Evolutionary conservation across 2,329 filamentous ascomycete genomes (phyloP).

Genomic region (Blastomyces gilchristii): DNA sequence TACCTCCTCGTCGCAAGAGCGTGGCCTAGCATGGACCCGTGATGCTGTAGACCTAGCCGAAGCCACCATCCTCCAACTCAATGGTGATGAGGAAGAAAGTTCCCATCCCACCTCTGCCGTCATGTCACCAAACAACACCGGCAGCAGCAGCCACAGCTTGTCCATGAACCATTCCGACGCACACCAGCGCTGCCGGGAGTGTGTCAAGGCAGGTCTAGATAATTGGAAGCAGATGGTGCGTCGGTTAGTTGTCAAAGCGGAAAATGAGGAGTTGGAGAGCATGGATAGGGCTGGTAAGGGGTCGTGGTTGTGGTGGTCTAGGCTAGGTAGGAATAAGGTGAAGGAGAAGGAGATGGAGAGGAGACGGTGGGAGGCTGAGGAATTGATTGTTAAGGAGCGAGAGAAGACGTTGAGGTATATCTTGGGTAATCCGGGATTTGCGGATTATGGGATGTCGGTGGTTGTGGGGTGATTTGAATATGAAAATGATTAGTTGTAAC

Average conservation of each 20-base stretch:
- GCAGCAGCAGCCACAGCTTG: slow-evolving; percentile 4
- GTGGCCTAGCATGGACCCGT: slow-evolving; percentile 79
- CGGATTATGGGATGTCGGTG: slow-evolving; percentile 4
- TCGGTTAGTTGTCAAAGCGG: slow-evolving; percentile 43
- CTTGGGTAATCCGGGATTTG: slow-evolving; percentile 9
- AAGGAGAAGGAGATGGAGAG: slow-evolving; percentile 24
- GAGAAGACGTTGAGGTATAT: slow-evolving; percentile 19
- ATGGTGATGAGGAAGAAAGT: slow-evolving; percentile 18
- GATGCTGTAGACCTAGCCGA: slow-evolving; percentile 77
- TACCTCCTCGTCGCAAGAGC: slow-evolving; percentile 53
- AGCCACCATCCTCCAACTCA: slow-evolving; percentile 41
- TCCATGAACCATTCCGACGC: slow-evolving; percentile 27
- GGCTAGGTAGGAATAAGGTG: slow-evolving; percentile 22
- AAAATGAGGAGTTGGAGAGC: slow-evolving; percentile 28
- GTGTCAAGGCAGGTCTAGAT: slow-evolving; percentile 61
- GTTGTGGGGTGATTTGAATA: slow-evolving; percentile 3
- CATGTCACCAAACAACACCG: neutral
- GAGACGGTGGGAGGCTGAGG: slow-evolving; percentile 33
- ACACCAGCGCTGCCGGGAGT: slow-evolving; percentile 60
- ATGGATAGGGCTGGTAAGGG: slow-evolving; percentile 24
- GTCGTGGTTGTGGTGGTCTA: slow-evolving; percentile 29
- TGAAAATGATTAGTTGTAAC: neutral
- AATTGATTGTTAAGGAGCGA: slow-evolving; percentile 30
- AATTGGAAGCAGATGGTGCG: slow-evolving; percentile 80
- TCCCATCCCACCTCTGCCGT: neutral